These are phyloP conservation scores for Neofusicoccum sp. DNA, from an alignment of 2,329 filamentous ascomycete species.

Conservation along the genomic window DNA sequence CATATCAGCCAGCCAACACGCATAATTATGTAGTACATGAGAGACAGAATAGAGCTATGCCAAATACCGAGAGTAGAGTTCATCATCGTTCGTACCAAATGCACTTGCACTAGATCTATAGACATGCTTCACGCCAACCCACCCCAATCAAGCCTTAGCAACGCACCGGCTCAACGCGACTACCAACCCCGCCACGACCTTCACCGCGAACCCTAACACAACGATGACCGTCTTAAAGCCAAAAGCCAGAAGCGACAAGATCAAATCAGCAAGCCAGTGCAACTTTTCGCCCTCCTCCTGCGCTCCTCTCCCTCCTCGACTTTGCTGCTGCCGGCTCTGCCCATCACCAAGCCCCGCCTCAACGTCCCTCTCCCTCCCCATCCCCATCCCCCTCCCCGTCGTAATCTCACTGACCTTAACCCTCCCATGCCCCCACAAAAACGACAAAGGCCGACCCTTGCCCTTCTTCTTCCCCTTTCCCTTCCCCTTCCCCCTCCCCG, in stretches of 20 bases:
- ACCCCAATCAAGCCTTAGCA: slow-evolving; percentile 28
- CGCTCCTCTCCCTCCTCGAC: too few species aligned
- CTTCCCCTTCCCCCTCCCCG: neutral
- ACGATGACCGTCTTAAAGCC: slow-evolving; percentile 44
- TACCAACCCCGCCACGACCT: slow-evolving; percentile 40
- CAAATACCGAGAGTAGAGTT: too few species aligned
- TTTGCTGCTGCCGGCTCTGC: too few species aligned
- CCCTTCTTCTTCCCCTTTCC: neutral
- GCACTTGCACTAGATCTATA: too few species aligned
- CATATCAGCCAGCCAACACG: too few species aligned
- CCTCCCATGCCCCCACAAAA: too few species aligned
- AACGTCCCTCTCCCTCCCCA: slow-evolving; percentile 26
- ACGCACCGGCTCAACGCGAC: slow-evolving; percentile 38
- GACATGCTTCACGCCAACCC: too few species aligned
- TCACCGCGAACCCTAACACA: slow-evolving; percentile 42
- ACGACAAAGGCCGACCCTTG: too few species aligned
- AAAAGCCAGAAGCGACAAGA: slow-evolving; percentile 41
- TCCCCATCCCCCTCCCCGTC: slow-evolving; percentile 17
- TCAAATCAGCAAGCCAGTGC: slow-evolving; percentile 38
- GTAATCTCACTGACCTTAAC: slow-evolving; percentile 12
- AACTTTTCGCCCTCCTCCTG: neutral
- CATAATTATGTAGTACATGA: too few species aligned
- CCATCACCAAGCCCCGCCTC: neutral
- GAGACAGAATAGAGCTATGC: too few species aligned
- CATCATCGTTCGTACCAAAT: too few species aligned